These are phyloP conservation scores for Diaporthe aspalathi DNA, from an alignment of 2,329 filamentous ascomycete genomes.

Conservation along the genomic window DNA sequence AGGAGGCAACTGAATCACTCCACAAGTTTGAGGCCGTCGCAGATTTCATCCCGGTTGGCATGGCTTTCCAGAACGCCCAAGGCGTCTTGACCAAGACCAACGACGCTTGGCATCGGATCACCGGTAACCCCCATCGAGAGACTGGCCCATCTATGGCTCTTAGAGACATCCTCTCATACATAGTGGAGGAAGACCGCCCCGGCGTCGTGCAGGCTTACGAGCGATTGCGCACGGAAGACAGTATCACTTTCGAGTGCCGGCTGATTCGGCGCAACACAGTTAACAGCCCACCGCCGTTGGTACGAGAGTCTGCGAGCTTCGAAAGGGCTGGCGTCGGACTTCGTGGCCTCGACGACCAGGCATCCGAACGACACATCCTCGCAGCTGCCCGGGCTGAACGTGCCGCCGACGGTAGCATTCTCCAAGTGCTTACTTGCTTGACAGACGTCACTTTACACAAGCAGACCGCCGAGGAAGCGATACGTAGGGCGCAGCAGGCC, in stretches of 20 bases:
- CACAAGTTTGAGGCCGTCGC: slow-evolving; percentile 77
- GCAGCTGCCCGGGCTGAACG: slow-evolving; percentile 61
- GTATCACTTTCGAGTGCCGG: slow-evolving; percentile 61
- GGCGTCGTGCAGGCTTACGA: slow-evolving; percentile 56
- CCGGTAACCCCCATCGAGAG: slow-evolving; percentile 53
- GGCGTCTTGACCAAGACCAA: slow-evolving; percentile 79
- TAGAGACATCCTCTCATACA: slow-evolving; percentile 54
- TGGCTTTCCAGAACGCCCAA: slow-evolving; percentile 75
- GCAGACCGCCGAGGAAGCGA: slow-evolving; percentile 59
- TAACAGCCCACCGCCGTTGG: slow-evolving; percentile 47
- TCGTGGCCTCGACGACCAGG: slow-evolving; percentile 47
- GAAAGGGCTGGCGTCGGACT: slow-evolving; percentile 51
- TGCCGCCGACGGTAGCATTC: slow-evolving; percentile 55
- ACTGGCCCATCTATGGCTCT: slow-evolving; percentile 44
- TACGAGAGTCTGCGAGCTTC: slow-evolving; percentile 51
- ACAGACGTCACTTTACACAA: slow-evolving; percentile 65
- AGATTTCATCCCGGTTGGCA: slow-evolving; percentile 79
- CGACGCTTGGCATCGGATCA: slow-evolving; percentile 70
- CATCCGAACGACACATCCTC: slow-evolving; percentile 56
- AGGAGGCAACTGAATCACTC: slow-evolving; percentile 64
- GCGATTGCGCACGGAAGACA: slow-evolving; percentile 51
- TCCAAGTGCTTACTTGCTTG: slow-evolving; percentile 60
- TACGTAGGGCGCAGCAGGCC: slow-evolving; percentile 61
- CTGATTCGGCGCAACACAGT: slow-evolving; percentile 43
- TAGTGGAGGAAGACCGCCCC: slow-evolving; percentile 59